Evolutionary conservation across 1,139 yeast species (phyloP).

Genomic region (Kodamaea sp.): DNA sequence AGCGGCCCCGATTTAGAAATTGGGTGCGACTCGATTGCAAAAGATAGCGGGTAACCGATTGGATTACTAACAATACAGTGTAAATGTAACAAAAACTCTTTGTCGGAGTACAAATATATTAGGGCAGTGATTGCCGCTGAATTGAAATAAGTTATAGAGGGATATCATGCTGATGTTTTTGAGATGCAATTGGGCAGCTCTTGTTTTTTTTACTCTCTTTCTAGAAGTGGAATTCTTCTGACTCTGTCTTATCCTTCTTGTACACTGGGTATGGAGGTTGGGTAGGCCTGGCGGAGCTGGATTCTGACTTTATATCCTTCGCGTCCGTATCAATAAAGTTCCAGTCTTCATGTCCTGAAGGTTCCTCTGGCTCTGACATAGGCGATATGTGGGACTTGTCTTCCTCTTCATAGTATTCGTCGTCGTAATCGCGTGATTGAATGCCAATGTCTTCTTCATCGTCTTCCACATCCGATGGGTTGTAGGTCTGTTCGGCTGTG

Average conservation of each 20-base stretch:
- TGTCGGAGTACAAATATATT: no score
- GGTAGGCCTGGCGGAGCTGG: neutral
- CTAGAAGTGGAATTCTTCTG: no score
- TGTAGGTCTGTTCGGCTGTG: slow-evolving; percentile 44
- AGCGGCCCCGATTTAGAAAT: no score
- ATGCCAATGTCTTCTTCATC: slow-evolving; percentile 11
- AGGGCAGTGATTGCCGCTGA: no score
- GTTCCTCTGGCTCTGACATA: neutral
- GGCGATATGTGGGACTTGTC: slow-evolving; percentile 1
- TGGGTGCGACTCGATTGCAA: no score
- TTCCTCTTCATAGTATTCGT: slow-evolving; percentile 2
- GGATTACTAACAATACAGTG: no score
- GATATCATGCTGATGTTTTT: no score
- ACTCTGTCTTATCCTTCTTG: slow-evolving; percentile 8
- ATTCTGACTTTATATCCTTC: slow-evolving; percentile 7
- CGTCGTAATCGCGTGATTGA: slow-evolving; percentile 3
- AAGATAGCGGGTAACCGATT: no score
- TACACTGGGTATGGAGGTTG: slow-evolving; percentile 16
- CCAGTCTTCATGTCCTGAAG: slow-evolving; percentile 13
- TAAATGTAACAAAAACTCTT: no score
- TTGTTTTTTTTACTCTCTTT: no score
- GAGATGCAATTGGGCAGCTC: no score
- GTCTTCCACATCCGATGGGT: slow-evolving; percentile 28
- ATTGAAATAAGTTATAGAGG: no score
- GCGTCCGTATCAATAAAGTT: slow-evolving; percentile 15